Conservation (phyloP, 306 rosid species). For the Abrus precatorius region DNA sequence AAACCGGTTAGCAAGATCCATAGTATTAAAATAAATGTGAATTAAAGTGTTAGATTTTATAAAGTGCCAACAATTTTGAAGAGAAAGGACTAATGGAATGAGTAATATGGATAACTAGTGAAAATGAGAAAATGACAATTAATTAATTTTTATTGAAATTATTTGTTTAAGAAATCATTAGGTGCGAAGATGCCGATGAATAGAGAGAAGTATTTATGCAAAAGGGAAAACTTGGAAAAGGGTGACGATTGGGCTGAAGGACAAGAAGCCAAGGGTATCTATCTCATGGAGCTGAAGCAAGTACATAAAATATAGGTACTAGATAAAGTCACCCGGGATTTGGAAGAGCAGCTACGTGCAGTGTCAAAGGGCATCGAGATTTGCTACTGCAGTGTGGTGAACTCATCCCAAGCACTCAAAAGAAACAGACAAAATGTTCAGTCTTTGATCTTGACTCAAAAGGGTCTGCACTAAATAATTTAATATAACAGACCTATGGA, state of each 20-base stretch:
- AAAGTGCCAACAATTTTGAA: too few relatives aligned
- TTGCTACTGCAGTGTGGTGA: constrained; percentile 50
- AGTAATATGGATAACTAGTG: too few relatives aligned
- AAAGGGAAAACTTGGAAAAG: constrained; percentile 39
- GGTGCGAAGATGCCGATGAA: constrained; percentile 10
- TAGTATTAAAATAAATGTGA: too few relatives aligned
- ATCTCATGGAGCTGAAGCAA: constrained; percentile 44
- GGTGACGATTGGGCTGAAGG: constrained; percentile 29
- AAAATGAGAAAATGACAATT: not conserved
- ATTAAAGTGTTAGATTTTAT: too few relatives aligned
- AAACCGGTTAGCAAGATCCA: too few relatives aligned
- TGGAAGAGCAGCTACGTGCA: constrained; percentile 53
- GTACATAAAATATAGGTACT: constrained; percentile 48
- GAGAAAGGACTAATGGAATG: too few relatives aligned
- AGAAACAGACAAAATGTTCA: constrained; percentile 61
- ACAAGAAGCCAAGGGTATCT: constrained; percentile 26
- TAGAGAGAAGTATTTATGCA: not conserved
- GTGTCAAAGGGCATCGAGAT: constrained; percentile 59
- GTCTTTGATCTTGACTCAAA: constrained; percentile 62
- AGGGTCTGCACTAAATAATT: constrained; percentile 36
- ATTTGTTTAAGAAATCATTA: not conserved
- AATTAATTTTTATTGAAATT: too few relatives aligned
- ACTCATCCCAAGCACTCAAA: constrained; percentile 41
- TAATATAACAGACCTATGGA: constrained; percentile 28
- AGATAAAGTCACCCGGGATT: constrained; percentile 47